Evolutionary conservation across 768 basidiomycete genomes (phyloP), one percentile per base, ranked within the genome.

Genomic region (Mycena olivaceomarginata): DNA sequence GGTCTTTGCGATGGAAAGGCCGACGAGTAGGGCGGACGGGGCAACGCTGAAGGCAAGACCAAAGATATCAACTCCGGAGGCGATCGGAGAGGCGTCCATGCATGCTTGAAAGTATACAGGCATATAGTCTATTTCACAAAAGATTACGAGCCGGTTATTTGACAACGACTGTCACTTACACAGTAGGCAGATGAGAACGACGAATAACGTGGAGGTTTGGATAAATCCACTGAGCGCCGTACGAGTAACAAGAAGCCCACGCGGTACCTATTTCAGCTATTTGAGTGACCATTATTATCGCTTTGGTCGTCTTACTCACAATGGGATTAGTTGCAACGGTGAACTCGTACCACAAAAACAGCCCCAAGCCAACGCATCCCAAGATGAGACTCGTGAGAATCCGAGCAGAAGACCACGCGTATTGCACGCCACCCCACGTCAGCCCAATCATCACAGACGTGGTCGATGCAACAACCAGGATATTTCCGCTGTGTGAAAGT

Each of bases 31-130:
- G 0, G 85, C 65, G 10, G 62, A 45, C 0, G 75, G 78, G 5
- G 70, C 78, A n/a, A 79, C 63, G 39, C 67, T 73, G 56, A 78
- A 67, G 2, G 69, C 72, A 20, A 76, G 67, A 4, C 80, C 80
- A 73, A 88, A 83, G 22, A 84, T 25, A 57, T 85, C 83, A 22
- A 86, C 80, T n/a, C 86, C 63, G 15, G 63, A 85, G 2, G 39
- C 67, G n/a, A 85, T 78, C 0, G 90, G 83, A 5, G 84, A 84
- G 15, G 83, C 81, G 9, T 80, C 83, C 70, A 84, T 84, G 76
- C 84, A 86, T 1, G 88, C 88, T 77, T 90, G 89, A 76, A 88
- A 89, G 79, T 86, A 90, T 11, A 88, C 85, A 2, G 88, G 88
- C 5, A 87, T 78, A 75, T 87, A 89, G 75, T 87, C 87, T 86